These are phyloP conservation scores for Fraxinus quadrangulata DNA, from an alignment of 257 asterid genomes.

Conservation along the genomic window DNA sequence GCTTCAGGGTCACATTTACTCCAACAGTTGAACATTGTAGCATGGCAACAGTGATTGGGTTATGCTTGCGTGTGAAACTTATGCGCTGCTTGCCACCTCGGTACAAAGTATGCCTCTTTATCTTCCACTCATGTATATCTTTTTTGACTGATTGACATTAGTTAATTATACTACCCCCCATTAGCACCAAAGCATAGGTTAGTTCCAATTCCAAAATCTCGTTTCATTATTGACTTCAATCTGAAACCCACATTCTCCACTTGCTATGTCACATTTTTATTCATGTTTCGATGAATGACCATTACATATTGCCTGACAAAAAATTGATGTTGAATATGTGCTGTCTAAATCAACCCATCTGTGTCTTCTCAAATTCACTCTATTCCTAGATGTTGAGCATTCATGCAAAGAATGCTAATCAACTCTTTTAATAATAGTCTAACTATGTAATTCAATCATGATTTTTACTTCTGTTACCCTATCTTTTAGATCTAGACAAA, in stretches of 20 bases:
- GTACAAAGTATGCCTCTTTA: conserved; percentile 56
- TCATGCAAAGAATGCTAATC: not conserved
- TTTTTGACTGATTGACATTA: conserved; percentile 3
- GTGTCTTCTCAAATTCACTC: not conserved
- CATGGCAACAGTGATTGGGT: conserved; percentile 87
- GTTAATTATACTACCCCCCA: not conserved
- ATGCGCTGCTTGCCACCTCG: conserved; percentile 85
- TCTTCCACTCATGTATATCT: conserved; percentile 1
- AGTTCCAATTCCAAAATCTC: not conserved
- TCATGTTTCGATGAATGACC: not conserved
- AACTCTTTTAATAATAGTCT: not conserved
- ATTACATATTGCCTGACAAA: not conserved
- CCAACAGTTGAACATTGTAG: conserved; percentile 98
- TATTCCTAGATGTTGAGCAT: not conserved
- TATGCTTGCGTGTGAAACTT: conserved; percentile 94
- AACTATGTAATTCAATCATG: not conserved
- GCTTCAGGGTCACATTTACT: conserved; percentile 82
- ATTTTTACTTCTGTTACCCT: conserved; percentile 3
- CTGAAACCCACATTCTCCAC: not conserved
- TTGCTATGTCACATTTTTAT: not conserved
- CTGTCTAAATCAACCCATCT: not conserved
- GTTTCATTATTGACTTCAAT: not conserved
- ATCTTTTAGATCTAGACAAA: not conserved
- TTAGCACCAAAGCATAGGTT: not conserved
- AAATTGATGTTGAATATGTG: not conserved